These are phyloP conservation scores for Salix purpurea DNA, from an alignment of 345 rosid genomes.

Conservation along the genomic window DNA sequence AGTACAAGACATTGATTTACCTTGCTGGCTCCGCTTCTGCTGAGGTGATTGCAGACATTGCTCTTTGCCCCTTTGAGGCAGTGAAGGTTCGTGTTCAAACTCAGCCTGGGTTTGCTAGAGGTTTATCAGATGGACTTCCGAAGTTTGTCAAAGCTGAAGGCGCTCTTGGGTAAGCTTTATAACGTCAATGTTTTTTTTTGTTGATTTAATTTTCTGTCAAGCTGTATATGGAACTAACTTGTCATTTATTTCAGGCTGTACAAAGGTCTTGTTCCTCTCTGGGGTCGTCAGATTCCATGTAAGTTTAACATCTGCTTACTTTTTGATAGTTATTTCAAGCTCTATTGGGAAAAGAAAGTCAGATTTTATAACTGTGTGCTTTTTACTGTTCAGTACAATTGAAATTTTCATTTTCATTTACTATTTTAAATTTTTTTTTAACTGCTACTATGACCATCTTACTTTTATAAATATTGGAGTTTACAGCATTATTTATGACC, in stretches of 20 bases:
- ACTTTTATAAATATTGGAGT: neutral
- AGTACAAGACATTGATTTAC: constrained; percentile 94
- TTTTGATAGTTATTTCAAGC: neutral
- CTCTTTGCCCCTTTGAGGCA: constrained; percentile 98
- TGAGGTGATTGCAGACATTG: constrained; percentile 86
- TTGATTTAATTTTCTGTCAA: neutral
- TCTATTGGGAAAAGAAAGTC: neutral
- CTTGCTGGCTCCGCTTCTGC: constrained; percentile 99
- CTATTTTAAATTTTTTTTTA: neutral
- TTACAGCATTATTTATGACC: neutral
- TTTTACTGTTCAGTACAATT: neutral
- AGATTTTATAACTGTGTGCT: neutral
- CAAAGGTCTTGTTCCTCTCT: constrained; percentile 91
- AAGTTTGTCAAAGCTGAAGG: constrained; percentile 93
- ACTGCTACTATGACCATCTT: neutral
- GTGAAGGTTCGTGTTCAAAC: constrained; percentile 99
- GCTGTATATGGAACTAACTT: constrained; percentile 3
- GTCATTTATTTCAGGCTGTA: constrained; percentile 58
- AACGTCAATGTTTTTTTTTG: neutral
- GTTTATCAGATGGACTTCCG: constrained; percentile 88
- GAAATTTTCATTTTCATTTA: neutral
- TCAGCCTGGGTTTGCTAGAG: constrained; percentile 98
- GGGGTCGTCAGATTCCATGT: constrained; percentile 99
- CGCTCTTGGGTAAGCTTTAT: constrained; percentile 62
- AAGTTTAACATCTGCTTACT: constrained; percentile 27